Base-by-base conservation (phyloP, 441 rosid genomes). In the Erysimum pusillum region DNA sequence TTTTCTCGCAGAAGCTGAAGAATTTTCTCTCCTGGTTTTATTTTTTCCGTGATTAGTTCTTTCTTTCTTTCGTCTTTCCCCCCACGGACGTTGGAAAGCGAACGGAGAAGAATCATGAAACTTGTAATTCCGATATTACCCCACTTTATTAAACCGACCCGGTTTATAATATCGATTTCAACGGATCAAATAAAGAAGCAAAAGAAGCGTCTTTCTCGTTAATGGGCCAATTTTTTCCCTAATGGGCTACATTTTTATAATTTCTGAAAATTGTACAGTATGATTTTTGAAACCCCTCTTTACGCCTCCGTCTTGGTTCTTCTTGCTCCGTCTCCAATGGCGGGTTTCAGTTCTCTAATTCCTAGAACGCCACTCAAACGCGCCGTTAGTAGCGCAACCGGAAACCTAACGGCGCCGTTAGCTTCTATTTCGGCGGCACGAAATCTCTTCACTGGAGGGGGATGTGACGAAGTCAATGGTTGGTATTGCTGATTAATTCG, bases 51-150 rank as follows among this genome's bases (percentile, higher is more conserved):
- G 53, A 25, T 63, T 60, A 46, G 22, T 22, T 64, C 38, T 56
- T 71, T 36, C 67, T 25, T 25, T 25, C 14, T 49, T 71, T 73
- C 74, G 49, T 58, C 69, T 59, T 76, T n/a, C 60, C 74, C 68
- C 63, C 64, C 78, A 34, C 28, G 77, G 81, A 67, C 77, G 77
- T 78, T 73, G 78, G 77, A 67, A 52, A 59, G 59, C 73, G 14
- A 78, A 73, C 53, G 51, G 34, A 44, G 71, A 44, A 60, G 46
- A 67, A 74, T 63, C 73, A 78, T 76, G 61, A 31, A 32, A 76
- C 45, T 70, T 67, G 4, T 31, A 12, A 32, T 79, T 66, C 80
- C 83, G 7, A 9, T 25, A 54, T 57, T 75, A 42, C 76, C 88
- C 88, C 84, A n/a, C 13, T 13, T 2, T 4, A 2, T n/a, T 39